Conservation (phyloP, 305 asterid genomes). For the Fraxinus baroniana region DNA sequence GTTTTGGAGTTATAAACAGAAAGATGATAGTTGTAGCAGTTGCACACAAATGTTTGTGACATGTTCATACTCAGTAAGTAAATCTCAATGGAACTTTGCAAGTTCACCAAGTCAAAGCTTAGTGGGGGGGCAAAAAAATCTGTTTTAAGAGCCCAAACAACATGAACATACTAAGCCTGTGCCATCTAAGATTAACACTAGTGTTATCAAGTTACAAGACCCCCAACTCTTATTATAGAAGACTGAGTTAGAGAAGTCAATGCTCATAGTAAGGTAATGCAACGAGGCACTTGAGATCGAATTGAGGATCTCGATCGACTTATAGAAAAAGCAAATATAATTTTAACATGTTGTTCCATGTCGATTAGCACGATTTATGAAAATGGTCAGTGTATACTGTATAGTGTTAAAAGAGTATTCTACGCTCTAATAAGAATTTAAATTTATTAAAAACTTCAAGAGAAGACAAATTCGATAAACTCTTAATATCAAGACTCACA, state of each 20-base stretch:
- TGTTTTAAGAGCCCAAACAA: not conserved
- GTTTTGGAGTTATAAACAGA: not conserved
- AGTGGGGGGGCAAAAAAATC: no score
- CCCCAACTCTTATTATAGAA: not conserved
- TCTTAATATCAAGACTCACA: not conserved
- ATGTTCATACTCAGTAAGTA: not conserved
- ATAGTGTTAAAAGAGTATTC: no score
- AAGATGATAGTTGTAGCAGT: not conserved
- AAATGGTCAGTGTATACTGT: not conserved
- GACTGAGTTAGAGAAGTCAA: not conserved
- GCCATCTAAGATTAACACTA: not conserved
- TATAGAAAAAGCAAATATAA: no score
- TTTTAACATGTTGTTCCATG: no score
- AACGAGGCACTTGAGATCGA: not conserved
- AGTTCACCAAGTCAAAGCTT: not conserved
- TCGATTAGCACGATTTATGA: not conserved
- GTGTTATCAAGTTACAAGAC: not conserved
- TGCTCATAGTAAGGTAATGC: not conserved
- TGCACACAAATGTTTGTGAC: not conserved
- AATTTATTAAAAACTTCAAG: no score
- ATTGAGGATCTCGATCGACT: not conserved
- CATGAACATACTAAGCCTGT: not conserved
- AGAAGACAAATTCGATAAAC: not conserved
- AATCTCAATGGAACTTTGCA: not conserved
- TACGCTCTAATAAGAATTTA: not conserved